These are phyloP conservation scores for Nitzschia sp. DNA, from an alignment of 108 stramenopile species.

Conservation along the genomic window DNA sequence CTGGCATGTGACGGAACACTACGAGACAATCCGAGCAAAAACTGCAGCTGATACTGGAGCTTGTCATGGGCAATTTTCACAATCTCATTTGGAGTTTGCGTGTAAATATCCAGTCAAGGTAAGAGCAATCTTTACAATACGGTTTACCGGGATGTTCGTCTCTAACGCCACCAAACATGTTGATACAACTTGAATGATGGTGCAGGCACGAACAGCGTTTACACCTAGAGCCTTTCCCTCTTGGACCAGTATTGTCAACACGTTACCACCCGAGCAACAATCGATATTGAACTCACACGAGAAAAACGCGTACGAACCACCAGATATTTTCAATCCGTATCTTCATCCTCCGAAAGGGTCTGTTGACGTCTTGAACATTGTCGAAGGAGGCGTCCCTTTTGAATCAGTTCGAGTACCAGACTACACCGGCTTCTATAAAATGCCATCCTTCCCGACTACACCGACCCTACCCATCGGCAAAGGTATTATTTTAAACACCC, in stretches of 20 bases:
- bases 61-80: slow-evolving; percentile 15
- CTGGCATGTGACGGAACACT: slow-evolving; percentile 51
- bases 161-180: no score
- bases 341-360: slow-evolving; percentile 52
- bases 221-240: slow-evolving; percentile 68
- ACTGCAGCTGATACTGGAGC: slow-evolving; percentile 7
- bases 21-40: slow-evolving; percentile 40
- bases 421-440: slow-evolving; percentile 15
- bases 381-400: slow-evolving; percentile 38
- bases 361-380: slow-evolving; percentile 66
- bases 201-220: slow-evolving; percentile 53
- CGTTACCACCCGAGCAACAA: slow-evolving; percentile 25
- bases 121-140: no score
- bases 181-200: no score
- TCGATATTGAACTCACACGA: slow-evolving; percentile 7
- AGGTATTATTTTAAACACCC: slow-evolving; percentile 13
- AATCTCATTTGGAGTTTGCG: slow-evolving; percentile 1
- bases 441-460: slow-evolving; percentile 14
- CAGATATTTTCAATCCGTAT: slow-evolving; percentile 52
- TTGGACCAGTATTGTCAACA: slow-evolving; percentile 49
- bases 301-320: slow-evolving; percentile 48
- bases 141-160: no score
- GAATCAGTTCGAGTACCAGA: slow-evolving; percentile 8
- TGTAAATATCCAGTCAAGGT: slow-evolving; percentile 36
- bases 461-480: slow-evolving; percentile 21